These are phyloP conservation scores for Fraxinus velutina DNA, from an alignment of 305 asterid genomes.

Conservation along the genomic window DNA sequence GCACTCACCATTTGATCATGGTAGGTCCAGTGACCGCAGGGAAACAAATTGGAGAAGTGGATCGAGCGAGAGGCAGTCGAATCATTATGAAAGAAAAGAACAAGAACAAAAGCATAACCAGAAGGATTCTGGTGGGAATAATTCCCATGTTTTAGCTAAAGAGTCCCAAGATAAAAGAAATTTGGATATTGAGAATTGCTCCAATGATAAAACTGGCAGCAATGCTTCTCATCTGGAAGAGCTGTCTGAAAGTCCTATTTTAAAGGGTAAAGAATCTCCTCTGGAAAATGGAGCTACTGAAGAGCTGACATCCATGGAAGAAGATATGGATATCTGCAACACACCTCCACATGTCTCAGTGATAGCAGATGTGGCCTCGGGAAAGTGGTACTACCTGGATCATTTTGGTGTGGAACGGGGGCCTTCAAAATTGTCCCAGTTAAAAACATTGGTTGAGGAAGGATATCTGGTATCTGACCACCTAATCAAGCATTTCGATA, in stretches of 20 bases:
- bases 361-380: constrained; percentile 51
- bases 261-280: constrained; percentile 38
- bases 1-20: constrained; percentile 58
- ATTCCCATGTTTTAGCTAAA: constrained; percentile 35
- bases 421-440: constrained; percentile 74
- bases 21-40: constrained; percentile 39
- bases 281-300: constrained; percentile 60
- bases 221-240: constrained; percentile 34
- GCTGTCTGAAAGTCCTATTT: constrained; percentile 37
- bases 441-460: constrained; percentile 73
- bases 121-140: constrained; percentile 52
- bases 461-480: constrained; percentile 91
- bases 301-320: constrained; percentile 92
- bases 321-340: constrained; percentile 97
- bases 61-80: constrained; percentile 47
- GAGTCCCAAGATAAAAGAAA: constrained; percentile 51
- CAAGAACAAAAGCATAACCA: constrained; percentile 54
- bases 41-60: constrained; percentile 56
- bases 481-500: constrained; percentile 71
- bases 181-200: constrained; percentile 34
- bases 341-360: constrained; percentile 86
- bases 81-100: constrained; percentile 51
- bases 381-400: constrained; percentile 94
- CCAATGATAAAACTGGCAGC: constrained; percentile 39
- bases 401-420: constrained; percentile 76